Evolutionary conservation across 169 alveolate genomes (phyloP).

Genomic region (Cytauxzoon felis): DNA sequence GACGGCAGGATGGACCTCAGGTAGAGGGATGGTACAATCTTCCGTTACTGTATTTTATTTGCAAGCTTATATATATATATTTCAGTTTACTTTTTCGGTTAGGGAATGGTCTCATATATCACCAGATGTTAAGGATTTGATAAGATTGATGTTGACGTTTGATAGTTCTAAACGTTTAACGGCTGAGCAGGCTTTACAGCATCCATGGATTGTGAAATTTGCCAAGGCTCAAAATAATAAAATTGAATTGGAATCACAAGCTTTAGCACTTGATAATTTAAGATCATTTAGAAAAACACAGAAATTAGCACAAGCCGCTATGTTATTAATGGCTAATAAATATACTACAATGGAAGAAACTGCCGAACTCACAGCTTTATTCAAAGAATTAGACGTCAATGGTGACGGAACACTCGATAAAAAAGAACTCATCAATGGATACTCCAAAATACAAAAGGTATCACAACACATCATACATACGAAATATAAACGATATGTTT

Average conservation of each 20-base stretch:
- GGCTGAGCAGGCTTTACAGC: conserved; percentile 87
- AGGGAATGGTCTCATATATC: conserved; percentile 79
- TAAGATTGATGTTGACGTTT: conserved; percentile 79
- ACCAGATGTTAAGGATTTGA: conserved; percentile 88
- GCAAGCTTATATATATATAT: too few relatives aligned
- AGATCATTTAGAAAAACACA: conserved; percentile 41
- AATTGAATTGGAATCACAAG: background rate
- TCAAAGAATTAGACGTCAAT: conserved; percentile 83
- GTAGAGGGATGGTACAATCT: too few relatives aligned
- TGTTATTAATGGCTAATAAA: conserved; percentile 80
- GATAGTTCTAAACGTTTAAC: conserved; percentile 84
- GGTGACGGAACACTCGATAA: conserved; percentile 85
- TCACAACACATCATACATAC: conserved; percentile 14
- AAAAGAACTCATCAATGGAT: conserved; percentile 78
- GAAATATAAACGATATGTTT: too few relatives aligned
- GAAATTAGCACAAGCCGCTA: conserved; percentile 84
- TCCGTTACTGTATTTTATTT: too few relatives aligned
- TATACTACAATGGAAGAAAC: conserved; percentile 84
- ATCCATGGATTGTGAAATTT: conserved; percentile 84
- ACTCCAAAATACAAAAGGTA: conserved; percentile 65
- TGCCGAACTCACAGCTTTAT: conserved; percentile 80
- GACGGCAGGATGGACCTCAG: too few relatives aligned
- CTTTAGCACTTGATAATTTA: conserved; percentile 24
- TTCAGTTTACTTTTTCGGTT: conserved; percentile 68
- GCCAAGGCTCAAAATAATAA: background rate